Evolutionary conservation across 2,329 filamentous ascomycete genomes (phyloP).

Genomic region (Neonectria faginata): DNA sequence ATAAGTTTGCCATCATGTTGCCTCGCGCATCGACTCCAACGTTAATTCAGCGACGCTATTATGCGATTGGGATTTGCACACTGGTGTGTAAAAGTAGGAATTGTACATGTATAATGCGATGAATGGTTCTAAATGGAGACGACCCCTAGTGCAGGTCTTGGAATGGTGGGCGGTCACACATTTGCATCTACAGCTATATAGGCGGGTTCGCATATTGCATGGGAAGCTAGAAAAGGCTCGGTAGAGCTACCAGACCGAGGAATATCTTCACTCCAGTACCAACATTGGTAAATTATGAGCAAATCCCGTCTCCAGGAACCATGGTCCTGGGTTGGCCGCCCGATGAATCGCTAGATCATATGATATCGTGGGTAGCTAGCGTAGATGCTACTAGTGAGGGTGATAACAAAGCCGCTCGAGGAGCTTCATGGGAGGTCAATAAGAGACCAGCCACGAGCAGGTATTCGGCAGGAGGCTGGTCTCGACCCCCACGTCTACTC

Average conservation of each 20-base stretch:
- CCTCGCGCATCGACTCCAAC: not conserved
- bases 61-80: slow-evolving; percentile 9
- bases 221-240: slow-evolving; percentile 25
- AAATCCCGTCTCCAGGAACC: not conserved
- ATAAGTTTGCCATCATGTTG: slow-evolving; percentile 19
- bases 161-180: slow-evolving; percentile 25
- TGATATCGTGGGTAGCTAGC: not conserved
- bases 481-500: not conserved
- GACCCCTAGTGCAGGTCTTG: slow-evolving; percentile 27
- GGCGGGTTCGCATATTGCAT: slow-evolving; percentile 43
- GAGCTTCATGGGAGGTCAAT: not conserved
- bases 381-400: not conserved
- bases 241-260: slow-evolving; percentile 33
- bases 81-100: slow-evolving; percentile 39
- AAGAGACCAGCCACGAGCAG: not conserved
- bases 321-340: not conserved
- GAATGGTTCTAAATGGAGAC: slow-evolving; percentile 23
- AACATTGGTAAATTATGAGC: slow-evolving; percentile 25
- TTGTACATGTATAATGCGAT: slow-evolving; percentile 35
- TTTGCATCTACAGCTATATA: slow-evolving; percentile 39
- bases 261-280: slow-evolving; percentile 46
- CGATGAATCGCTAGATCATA: too few relatives aligned
- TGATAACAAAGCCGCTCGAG: not conserved
- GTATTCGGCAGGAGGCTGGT: too few relatives aligned
- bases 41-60: slow-evolving; percentile 2